Conservation (phyloP, 371 early-diverging fungal genomes). For the Batkoa obscura region DNA sequence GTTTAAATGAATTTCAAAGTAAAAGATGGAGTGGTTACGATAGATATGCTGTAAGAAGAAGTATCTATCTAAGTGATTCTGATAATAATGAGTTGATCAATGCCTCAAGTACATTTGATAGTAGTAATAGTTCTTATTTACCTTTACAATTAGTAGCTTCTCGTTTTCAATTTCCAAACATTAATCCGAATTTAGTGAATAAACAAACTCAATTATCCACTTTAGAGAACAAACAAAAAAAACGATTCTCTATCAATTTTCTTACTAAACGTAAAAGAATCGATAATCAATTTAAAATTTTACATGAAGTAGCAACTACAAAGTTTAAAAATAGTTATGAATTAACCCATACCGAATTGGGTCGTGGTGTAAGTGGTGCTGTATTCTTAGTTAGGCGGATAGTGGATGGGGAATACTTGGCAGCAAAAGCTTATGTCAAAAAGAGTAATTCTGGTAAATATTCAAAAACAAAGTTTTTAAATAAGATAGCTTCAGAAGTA, state of each 20-base stretch:
- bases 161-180: background rate
- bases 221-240: background rate
- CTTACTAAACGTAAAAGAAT: background rate
- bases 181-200: background rate
- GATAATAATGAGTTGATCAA: background rate
- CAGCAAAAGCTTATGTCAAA: slow-evolving; percentile 1
- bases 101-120: background rate
- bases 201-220: background rate
- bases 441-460: background rate
- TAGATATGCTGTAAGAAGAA: slow-evolving; percentile 1
- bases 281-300: background rate
- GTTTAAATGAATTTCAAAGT: no score
- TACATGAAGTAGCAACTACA: background rate
- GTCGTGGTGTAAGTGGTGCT: background rate
- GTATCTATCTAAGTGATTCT: background rate
- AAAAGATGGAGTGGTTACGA: slow-evolving; percentile 4
- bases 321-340: background rate
- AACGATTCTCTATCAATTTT: background rate
- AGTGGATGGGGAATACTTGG: background rate
- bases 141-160: background rate
- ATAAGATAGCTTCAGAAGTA: background rate
- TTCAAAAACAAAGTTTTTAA: background rate
- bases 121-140: background rate
- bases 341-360: background rate
- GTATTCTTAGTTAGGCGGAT: background rate